These are phyloP conservation scores for Plasmodium fragile DNA, from an alignment of 169 alveolate genomes.

Conservation along the genomic window DNA sequence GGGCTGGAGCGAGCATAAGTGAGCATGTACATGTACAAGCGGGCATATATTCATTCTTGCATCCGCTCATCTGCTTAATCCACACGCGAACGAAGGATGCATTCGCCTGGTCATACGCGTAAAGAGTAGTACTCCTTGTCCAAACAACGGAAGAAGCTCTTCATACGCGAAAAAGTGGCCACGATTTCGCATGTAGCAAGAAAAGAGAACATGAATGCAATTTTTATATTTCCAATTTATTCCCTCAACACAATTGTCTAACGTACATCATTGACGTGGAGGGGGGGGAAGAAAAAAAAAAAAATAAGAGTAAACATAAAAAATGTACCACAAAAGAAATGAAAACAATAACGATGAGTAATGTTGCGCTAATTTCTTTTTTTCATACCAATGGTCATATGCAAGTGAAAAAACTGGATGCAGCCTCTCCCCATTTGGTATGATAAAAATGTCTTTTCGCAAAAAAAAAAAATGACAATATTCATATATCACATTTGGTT, in stretches of 20 bases:
- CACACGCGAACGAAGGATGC: not conserved
- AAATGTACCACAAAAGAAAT: not conserved
- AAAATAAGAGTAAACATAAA: not conserved
- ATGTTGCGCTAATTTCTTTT: not conserved
- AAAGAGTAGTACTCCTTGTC: not conserved
- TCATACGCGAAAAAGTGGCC: not conserved
- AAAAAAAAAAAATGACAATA: conserved; percentile 1
- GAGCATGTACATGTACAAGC: not conserved
- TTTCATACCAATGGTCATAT: not conserved
- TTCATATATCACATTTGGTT: not conserved
- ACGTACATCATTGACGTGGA: not conserved
- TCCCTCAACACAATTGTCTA: not conserved
- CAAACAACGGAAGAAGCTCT: not conserved
- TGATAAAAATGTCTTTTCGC: conserved; percentile 65
- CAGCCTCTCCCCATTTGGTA: not conserved
- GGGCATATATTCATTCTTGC: not conserved
- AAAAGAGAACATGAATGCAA: not conserved
- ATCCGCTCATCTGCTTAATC: not conserved
- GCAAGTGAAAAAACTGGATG: not conserved
- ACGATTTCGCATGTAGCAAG: not conserved
- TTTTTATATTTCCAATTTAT: not conserved
- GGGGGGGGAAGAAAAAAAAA: too few relatives aligned
- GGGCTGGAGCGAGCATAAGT: not conserved
- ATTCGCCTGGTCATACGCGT: not conserved
- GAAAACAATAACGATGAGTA: not conserved